Percentiles rank a stretch among this genome's conserved stretches.
Evolutionary conservation across 1,284 basidiomycete genomes (phyloP).

Genomic region (Sporisorium exsertum): DNA sequence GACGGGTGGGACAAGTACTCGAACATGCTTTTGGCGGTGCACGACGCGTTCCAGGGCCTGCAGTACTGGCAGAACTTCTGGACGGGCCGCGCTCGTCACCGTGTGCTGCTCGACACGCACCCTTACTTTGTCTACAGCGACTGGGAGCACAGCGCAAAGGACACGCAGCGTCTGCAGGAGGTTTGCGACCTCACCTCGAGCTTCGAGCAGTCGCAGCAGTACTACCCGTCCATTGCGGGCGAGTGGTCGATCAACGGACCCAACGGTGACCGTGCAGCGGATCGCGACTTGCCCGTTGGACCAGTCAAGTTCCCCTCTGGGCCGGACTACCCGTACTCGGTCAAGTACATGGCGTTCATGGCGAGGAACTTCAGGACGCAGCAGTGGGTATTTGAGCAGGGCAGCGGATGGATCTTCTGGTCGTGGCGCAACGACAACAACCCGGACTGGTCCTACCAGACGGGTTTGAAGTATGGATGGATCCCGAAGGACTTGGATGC

Average conservation of each 20-base stretch:
- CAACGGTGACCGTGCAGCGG: constrained; percentile 49
- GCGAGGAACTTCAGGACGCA: constrained; percentile 88
- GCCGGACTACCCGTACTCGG: constrained; percentile 55
- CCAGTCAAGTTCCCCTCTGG: constrained; percentile 58
- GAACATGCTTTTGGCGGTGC: constrained; percentile 73
- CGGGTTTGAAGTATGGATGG: constrained; percentile 65
- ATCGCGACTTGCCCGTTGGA: constrained; percentile 54
- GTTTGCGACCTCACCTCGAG: constrained; percentile 39
- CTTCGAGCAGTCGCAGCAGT: constrained; percentile 45
- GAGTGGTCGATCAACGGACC: constrained; percentile 56
- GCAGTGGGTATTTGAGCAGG: constrained; percentile 65
- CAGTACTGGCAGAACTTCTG: constrained; percentile 76
- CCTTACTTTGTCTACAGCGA: constrained; percentile 62
- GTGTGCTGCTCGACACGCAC: constrained; percentile 60
- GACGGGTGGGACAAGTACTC: constrained; percentile 47
- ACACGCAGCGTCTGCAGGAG: constrained; percentile 52
- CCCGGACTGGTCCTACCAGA: constrained; percentile 68
- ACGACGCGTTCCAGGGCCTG: constrained; percentile 83
- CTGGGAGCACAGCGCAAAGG: constrained; percentile 42
- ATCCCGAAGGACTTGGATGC: constrained; percentile 52
- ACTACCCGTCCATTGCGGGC: constrained; percentile 60
- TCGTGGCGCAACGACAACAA: constrained; percentile 76
- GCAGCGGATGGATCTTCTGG: constrained; percentile 82
- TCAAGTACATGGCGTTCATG: constrained; percentile 83
- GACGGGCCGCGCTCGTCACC: constrained; percentile 45